phyloP scores from a whole-genome alignment of 1,284 basidiomycete genomes.

The Salmacisia buchloeana region DNA sequence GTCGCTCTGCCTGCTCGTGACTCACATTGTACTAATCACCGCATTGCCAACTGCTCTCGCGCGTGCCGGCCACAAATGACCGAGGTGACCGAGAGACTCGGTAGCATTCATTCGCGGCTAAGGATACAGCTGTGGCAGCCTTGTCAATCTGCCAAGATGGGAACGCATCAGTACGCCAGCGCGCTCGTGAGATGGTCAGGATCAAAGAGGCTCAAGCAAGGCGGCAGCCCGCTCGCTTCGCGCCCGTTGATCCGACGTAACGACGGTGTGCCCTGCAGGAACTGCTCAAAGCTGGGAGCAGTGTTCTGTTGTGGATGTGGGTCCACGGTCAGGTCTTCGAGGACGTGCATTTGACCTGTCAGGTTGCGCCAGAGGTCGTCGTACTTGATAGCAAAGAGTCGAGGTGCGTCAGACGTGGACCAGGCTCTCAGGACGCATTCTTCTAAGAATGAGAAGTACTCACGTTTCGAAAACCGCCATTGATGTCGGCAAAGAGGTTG shows the following conservation, averaged over 20 bases:
- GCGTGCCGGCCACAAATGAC: too few species aligned
- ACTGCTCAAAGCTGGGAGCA: slow-evolving; percentile 22
- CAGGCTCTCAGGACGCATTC: too few species aligned
- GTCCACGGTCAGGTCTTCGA: slow-evolving; percentile 15
- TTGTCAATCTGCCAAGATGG: too few species aligned
- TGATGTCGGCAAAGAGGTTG: slow-evolving; percentile 19
- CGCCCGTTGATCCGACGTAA: neutral
- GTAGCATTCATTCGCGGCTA: neutral
- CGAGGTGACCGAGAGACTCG: too few species aligned
- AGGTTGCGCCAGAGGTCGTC: slow-evolving; percentile 18
- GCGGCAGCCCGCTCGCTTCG: neutral
- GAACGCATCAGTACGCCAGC: neutral
- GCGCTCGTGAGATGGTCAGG: neutral
- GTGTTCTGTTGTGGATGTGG: slow-evolving; percentile 27
- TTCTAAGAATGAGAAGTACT: too few species aligned
- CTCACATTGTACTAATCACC: too few species aligned
- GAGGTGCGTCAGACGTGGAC: neutral
- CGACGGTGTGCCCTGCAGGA: slow-evolving; percentile 12
- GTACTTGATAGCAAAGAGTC: slow-evolving; percentile 11
- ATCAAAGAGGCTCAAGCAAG: slow-evolving; percentile 4
- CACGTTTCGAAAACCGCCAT: slow-evolving; percentile 17
- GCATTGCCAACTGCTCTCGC: too few species aligned
- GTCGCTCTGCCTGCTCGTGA: too few species aligned
- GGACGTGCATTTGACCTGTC: neutral
- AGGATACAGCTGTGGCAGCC: too few species aligned